These are phyloP conservation scores for Entophlyctis luteolus DNA, from an alignment of 192 early-diverging fungal genomes.

Conservation along the genomic window DNA sequence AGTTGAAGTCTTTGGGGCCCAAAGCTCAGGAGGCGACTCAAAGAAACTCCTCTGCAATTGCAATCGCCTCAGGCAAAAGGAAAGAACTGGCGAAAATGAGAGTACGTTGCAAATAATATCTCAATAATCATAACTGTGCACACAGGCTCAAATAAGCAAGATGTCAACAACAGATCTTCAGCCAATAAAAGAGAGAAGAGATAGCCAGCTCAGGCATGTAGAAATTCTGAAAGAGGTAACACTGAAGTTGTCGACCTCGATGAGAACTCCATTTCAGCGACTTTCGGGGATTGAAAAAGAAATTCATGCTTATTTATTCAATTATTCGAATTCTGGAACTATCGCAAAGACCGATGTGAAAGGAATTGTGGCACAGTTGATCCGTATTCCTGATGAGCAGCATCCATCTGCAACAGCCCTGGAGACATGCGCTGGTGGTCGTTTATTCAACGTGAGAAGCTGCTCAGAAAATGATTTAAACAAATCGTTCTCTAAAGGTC, in stretches of 20 bases:
- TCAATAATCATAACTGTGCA: background rate
- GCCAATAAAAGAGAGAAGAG: background rate
- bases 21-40: constrained; percentile 65
- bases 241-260: background rate
- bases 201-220: background rate
- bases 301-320: constrained; percentile 55
- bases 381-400: constrained; percentile 70
- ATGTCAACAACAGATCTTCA: background rate
- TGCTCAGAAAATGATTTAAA: background rate
- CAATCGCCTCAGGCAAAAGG: constrained; percentile 32
- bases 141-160: background rate
- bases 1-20: constrained; percentile 64
- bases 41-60: constrained; percentile 62
- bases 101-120: background rate
- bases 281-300: constrained; percentile 34
- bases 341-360: constrained; percentile 88
- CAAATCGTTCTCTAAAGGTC: constrained; percentile 45
- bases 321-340: constrained; percentile 73
- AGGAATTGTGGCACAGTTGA: constrained; percentile 88
- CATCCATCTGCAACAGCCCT: constrained; percentile 70
- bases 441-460: constrained; percentile 75
- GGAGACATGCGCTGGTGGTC: constrained; percentile 91
- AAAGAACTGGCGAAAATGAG: constrained; percentile 21
- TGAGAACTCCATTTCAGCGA: constrained; percentile 9
- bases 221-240: constrained; percentile 1